A percentile compares a stretch with the other conserved stretches of the same genome.
Conservation (phyloP, 768 basidiomycete species). For the Cystofilobasidium ferigula region DNA sequence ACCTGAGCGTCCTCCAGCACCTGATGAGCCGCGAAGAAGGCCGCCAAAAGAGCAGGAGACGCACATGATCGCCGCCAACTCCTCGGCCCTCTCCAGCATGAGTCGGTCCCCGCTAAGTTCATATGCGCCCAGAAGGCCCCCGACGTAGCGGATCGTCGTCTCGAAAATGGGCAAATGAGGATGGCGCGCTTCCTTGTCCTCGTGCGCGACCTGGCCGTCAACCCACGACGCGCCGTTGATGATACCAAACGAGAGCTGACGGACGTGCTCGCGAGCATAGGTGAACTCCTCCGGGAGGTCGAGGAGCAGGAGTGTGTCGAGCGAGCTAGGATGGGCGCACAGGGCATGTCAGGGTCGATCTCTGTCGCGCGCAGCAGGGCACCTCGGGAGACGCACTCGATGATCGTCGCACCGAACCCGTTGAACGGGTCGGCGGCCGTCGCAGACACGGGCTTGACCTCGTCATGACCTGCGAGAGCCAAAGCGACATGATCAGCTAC, state of each 20-base stretch:
- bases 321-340: constrained; percentile 15
- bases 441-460: constrained; percentile 29
- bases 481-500: too few relatives aligned
- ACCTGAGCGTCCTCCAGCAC: neutral
- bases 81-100: constrained; percentile 40
- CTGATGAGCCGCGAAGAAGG: neutral
- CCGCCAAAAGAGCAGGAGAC: neutral
- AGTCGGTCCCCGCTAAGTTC: constrained; percentile 40
- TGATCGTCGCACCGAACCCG: constrained; percentile 34
- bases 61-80: constrained; percentile 38
- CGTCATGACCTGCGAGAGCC: constrained; percentile 27
- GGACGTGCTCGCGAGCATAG: constrained; percentile 34
- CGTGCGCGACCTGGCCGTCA: neutral
- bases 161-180: constrained; percentile 38
- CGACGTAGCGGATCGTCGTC: constrained; percentile 42
- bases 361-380: too few relatives aligned
- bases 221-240: constrained; percentile 18
- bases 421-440: constrained; percentile 29
- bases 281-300: constrained; percentile 33
- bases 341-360: neutral
- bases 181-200: neutral
- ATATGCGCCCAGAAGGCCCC: constrained; percentile 40
- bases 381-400: constrained; percentile 31
- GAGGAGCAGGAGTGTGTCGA: constrained; percentile 34
- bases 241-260: constrained; percentile 31